phyloP scores from a whole-genome alignment of 352 stramenopile species.

The Blastocystis sp. region DNA sequence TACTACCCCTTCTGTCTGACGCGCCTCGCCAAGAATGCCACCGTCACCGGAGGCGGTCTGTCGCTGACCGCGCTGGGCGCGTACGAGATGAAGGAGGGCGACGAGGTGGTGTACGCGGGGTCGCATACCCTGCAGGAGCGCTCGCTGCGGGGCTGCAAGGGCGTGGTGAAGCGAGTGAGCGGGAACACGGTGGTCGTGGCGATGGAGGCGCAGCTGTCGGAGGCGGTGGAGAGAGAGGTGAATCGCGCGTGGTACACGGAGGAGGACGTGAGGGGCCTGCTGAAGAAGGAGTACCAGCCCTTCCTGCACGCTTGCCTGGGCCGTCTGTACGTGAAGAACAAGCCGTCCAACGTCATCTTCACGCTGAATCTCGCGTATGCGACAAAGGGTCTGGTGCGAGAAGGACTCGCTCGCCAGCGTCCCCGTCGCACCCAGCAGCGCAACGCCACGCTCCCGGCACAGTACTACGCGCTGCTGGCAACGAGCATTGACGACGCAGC shows the following conservation, averaged over 20 bases:
- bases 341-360: background rate
- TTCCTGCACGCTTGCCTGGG: background rate
- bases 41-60: background rate
- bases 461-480: background rate
- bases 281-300: background rate
- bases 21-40: background rate
- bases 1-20: constrained; percentile 37
- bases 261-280: background rate
- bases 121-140: background rate
- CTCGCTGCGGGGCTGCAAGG: background rate
- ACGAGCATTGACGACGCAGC: background rate
- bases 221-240: background rate
- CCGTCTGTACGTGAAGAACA: background rate
- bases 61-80: background rate
- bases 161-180: background rate
- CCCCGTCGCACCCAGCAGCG: background rate
- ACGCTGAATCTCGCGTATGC: background rate
- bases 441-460: background rate
- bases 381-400: background rate
- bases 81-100: constrained; percentile 13
- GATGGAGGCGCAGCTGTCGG: background rate
- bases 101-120: constrained; percentile 19
- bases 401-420: background rate
- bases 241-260: background rate
- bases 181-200: background rate